Evolutionary conservation across 148 eudicot species (phyloP).

Genomic region (Fallopia convolvulus): DNA sequence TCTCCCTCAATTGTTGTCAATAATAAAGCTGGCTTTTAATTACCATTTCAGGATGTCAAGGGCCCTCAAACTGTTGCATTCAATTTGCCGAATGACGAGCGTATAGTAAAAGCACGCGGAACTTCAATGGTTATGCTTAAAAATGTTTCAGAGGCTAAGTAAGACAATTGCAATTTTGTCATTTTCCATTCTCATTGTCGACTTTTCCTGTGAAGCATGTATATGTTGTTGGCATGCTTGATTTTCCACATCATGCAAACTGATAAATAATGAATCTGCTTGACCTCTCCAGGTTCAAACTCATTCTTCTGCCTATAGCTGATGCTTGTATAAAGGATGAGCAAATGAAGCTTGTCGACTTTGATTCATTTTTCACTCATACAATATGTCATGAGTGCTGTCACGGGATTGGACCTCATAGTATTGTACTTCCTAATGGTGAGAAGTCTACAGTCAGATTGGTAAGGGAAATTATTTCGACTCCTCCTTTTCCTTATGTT

Average conservation of each 20-base stretch:
- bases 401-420: slow-evolving; percentile 99
- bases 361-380: slow-evolving; percentile 95
- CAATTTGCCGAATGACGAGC: slow-evolving; percentile 96
- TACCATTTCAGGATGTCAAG: slow-evolving; percentile 70
- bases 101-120: slow-evolving; percentile 91
- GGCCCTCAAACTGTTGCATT: slow-evolving; percentile 99
- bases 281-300: slow-evolving; percentile 64
- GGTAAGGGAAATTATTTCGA: slow-evolving; percentile 36
- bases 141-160: slow-evolving; percentile 99
- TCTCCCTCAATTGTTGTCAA: not conserved
- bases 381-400: slow-evolving; percentile 98
- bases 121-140: slow-evolving; percentile 97
- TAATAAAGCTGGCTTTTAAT: not conserved
- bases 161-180: slow-evolving; percentile 17
- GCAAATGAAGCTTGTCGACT: slow-evolving; percentile 72
- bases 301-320: slow-evolving; percentile 89
- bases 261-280: slow-evolving; percentile 12
- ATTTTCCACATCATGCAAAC: not conserved
- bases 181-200: not conserved
- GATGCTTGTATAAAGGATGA: slow-evolving; percentile 63
- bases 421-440: slow-evolving; percentile 79
- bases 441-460: slow-evolving; percentile 87
- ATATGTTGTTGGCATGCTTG: slow-evolving; percentile 1
- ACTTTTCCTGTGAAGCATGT: not conserved
- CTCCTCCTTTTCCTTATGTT: not conserved